Evolutionary conservation across 805 yeast genomes (phyloP).

Genomic region (Metschnikowia henanensis): DNA sequence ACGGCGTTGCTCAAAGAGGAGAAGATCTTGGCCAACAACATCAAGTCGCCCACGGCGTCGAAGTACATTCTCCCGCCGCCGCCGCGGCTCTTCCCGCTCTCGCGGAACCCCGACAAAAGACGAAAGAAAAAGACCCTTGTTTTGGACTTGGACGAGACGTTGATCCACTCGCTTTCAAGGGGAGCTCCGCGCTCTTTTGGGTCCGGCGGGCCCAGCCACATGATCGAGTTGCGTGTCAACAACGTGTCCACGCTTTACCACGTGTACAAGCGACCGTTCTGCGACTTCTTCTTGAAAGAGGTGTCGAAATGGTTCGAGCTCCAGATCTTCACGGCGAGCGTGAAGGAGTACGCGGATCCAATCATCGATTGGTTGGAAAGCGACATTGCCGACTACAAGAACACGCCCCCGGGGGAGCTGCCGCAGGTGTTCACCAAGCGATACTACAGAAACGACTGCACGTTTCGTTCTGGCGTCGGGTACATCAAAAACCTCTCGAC

Average conservation of each 20-base stretch:
- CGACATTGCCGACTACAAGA: slow-evolving; percentile 37
- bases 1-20: slow-evolving; percentile 41
- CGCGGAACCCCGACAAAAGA: slow-evolving; percentile 38
- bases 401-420: slow-evolving; percentile 10
- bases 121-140: slow-evolving; percentile 65
- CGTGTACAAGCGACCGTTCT: slow-evolving; percentile 89
- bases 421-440: slow-evolving; percentile 51
- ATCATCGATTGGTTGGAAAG: slow-evolving; percentile 89
- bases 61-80: slow-evolving; percentile 48
- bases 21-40: slow-evolving; percentile 37
- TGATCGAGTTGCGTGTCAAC: slow-evolving; percentile 76
- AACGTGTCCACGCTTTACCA: slow-evolving; percentile 79
- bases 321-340: slow-evolving; percentile 92
- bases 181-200: slow-evolving; percentile 48
- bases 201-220: slow-evolving; percentile 40
- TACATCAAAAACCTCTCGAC: slow-evolving; percentile 58
- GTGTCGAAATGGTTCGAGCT: slow-evolving; percentile 86
- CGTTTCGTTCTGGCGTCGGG: slow-evolving; percentile 74
- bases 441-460: slow-evolving; percentile 79
- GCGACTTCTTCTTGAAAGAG: slow-evolving; percentile 78
- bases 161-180: slow-evolving; percentile 86
- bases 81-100: slow-evolving; percentile 41
- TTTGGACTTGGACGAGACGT: slow-evolving; percentile 90
- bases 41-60: slow-evolving; percentile 44
- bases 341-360: slow-evolving; percentile 95